Conservation (phyloP, 176 grass and related monocot species). For the Themeda triandra region DNA sequence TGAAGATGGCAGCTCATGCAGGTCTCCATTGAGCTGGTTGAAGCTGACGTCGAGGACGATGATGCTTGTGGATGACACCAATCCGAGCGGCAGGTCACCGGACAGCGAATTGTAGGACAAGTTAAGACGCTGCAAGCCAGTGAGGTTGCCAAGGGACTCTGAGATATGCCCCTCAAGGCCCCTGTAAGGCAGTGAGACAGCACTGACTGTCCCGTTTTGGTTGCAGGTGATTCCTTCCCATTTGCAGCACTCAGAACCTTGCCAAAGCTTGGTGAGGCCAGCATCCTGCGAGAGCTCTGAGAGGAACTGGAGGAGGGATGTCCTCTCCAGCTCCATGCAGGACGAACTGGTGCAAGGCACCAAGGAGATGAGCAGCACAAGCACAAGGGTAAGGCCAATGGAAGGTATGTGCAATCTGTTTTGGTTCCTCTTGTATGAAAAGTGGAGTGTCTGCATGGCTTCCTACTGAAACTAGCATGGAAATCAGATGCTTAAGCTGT, state of each 20-base stretch:
- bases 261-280: constrained; percentile 19
- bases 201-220: neutral
- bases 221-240: constrained; percentile 40
- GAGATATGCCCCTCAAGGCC: constrained; percentile 28
- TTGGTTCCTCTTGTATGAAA: constrained; percentile 8
- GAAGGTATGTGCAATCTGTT: neutral
- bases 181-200: constrained; percentile 7
- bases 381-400: neutral
- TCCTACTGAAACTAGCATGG: neutral
- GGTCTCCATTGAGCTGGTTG: constrained; percentile 16
- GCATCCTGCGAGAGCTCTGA: neutral
- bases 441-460: constrained; percentile 11
- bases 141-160: constrained; percentile 18
- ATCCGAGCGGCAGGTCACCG: neutral
- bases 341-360: neutral
- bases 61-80: constrained; percentile 28
- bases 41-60: constrained; percentile 31
- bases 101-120: constrained; percentile 33
- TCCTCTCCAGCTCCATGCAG: constrained; percentile 37
- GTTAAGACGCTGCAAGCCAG: constrained; percentile 14
- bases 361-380: constrained; percentile 14
- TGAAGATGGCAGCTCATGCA: neutral
- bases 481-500: neutral
- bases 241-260: constrained; percentile 27
- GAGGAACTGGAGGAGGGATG: constrained; percentile 37